Evolutionary conservation across 2,329 filamentous ascomycete genomes (phyloP), one percentile per base, ranked within the genome.

Genomic region (Fusarium equiseti): DNA sequence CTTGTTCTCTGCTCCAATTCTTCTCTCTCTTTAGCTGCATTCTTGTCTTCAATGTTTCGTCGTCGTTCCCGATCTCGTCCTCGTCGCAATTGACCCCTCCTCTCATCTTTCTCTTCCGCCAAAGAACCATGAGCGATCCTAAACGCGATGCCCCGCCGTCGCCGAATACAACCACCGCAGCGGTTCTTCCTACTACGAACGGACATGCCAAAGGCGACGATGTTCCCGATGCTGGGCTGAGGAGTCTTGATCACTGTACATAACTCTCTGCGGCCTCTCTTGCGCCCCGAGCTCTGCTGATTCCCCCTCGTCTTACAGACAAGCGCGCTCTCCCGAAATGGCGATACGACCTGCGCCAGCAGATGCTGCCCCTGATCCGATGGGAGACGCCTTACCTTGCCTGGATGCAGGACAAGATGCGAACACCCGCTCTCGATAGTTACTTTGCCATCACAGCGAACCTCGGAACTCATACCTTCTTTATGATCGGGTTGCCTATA

Each of bases 391-490:
- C 95, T 2, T 96, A 97, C 81, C 90, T 99, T 20, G 95, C 95
- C 61, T 91, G 89, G 83, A 83, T 97, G 77, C 96, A 99, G 85
- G 87, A 91, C 73, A 89, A 85, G 78, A 81, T 95, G 79, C 92
- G 95, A 76, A 91, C 93, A 22, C 93, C 94, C 1, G 88, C 92
- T 11, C 90, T 98, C 76, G 96, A 99, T 81, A 93, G 93, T 68
- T 99, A 98, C 84, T 99, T 99, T 81, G 95, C 96, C 53, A 93
- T 97, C 72, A 97, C 95, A 1, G 96, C 96, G 70, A 99, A 98
- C 80, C 88, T 98, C 59, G 94, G 96, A 72, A 99, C 96, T 1
- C 96, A 99, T 82, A 99, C 96, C 1, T 98, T 98, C 84, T 99
- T 98, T 85, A 98, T 98, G 95, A 88, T 97, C 73, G 92, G 94